Conservation (phyloP, 2,329 filamentous ascomycete genomes). For the Uncinocarpus reesii region DNA sequence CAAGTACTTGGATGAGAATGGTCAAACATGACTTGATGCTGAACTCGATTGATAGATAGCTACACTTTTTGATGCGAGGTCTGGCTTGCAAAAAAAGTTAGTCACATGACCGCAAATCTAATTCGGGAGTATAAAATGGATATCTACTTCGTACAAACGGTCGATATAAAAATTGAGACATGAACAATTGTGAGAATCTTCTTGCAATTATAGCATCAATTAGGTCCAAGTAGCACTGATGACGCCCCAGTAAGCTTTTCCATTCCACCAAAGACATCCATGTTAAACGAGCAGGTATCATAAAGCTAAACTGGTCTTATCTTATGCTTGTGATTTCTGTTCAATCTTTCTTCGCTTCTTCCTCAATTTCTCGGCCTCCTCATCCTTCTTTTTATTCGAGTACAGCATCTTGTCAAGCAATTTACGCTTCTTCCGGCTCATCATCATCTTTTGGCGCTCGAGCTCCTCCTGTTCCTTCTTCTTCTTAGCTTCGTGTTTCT, state of each 20-base stretch:
- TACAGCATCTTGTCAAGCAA: constrained; percentile 96
- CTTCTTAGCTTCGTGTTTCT: constrained; percentile 58
- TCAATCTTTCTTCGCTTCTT: constrained; percentile 87
- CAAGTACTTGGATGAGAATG: too few species aligned
- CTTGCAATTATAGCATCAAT: background rate
- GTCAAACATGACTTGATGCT: too few species aligned
- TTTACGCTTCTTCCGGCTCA: constrained; percentile 96
- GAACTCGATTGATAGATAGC: too few species aligned
- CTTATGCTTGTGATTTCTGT: constrained; percentile 34
- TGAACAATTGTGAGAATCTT: too few species aligned
- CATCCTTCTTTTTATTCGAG: constrained; percentile 85
- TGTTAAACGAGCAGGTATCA: constrained; percentile 2
- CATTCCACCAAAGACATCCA: background rate
- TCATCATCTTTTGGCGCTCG: constrained; percentile 93
- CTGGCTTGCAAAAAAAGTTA: too few species aligned
- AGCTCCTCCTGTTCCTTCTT: constrained; percentile 70
- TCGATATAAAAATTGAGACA: too few species aligned
- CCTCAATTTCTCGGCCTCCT: constrained; percentile 75
- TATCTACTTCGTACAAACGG: too few species aligned
- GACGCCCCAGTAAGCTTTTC: constrained; percentile 4
- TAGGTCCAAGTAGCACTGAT: background rate
- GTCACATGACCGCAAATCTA: too few species aligned
- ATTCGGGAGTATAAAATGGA: too few species aligned
- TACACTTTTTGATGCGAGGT: too few species aligned
- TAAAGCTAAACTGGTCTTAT: background rate